phyloP scores from a whole-genome alignment of 176 grass and related monocot genomes.

The Eremochloa ophiuroides region DNA sequence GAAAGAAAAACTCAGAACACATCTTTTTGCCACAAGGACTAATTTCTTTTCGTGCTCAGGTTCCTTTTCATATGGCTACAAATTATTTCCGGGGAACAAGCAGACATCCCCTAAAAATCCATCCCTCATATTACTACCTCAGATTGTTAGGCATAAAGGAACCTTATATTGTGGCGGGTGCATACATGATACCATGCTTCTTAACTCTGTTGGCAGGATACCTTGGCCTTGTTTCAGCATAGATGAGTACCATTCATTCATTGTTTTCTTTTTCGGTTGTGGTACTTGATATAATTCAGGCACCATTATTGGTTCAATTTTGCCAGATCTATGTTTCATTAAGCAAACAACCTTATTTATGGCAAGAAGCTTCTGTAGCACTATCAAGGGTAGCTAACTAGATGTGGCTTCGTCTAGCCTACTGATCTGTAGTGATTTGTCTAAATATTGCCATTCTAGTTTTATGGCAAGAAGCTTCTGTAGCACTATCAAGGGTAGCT shows the following conservation, averaged over 20 bases:
- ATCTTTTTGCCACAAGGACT: neutral
- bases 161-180: slow-evolving; percentile 64
- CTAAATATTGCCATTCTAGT: no score
- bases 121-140: slow-evolving; percentile 51
- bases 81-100: slow-evolving; percentile 33
- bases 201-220: slow-evolving; percentile 72
- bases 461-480: no score
- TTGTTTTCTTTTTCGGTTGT: neutral
- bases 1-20: no score
- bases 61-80: slow-evolving; percentile 38
- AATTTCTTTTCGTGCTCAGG: slow-evolving; percentile 32
- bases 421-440: no score
- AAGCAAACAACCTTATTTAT: no score
- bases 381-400: no score
- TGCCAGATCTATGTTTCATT: neutral
- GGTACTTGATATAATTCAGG: neutral
- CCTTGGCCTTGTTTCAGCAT: slow-evolving; percentile 75
- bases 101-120: slow-evolving; percentile 27
- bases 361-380: no score
- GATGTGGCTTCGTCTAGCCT: no score
- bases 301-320: neutral
- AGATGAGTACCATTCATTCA: no score
- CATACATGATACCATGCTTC: slow-evolving; percentile 69
- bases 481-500: no score
- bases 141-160: slow-evolving; percentile 68